Evolutionary conservation across 1,284 basidiomycete genomes (phyloP).

Genomic region (Rhodotorula glutinis): DNA sequence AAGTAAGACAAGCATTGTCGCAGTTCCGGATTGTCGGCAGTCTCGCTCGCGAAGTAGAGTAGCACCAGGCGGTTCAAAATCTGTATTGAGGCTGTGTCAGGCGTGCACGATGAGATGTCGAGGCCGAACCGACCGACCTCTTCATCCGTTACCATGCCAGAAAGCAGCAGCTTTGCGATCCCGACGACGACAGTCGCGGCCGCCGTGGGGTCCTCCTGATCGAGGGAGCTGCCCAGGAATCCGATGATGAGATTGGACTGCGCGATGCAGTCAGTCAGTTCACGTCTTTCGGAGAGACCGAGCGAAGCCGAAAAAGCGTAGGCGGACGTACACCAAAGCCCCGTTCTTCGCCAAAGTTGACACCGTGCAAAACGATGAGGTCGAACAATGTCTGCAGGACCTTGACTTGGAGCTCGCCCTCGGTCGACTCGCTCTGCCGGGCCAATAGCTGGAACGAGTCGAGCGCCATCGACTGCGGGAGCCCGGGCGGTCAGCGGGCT

Average conservation of each 20-base stretch:
- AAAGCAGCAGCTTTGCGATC: conserved; percentile 82
- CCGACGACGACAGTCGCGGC: conserved; percentile 79
- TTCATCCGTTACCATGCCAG: conserved; percentile 74
- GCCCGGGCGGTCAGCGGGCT: too few species aligned
- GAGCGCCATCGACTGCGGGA: conserved; percentile 72
- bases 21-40: conserved; percentile 76
- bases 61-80: conserved; percentile 74
- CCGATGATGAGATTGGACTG: conserved; percentile 68
- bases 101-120: conserved; percentile 7
- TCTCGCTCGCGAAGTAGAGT: conserved; percentile 83
- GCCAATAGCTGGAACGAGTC: conserved; percentile 89
- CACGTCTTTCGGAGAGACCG: neutral
- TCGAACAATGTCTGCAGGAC: conserved; percentile 87
- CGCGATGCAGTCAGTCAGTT: neutral
- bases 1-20: conserved; percentile 94
- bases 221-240: conserved; percentile 71
- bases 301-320: neutral
- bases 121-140: conserved; percentile 58
- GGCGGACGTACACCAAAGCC: conserved; percentile 40
- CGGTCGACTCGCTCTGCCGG: conserved; percentile 73
- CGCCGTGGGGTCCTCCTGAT: conserved; percentile 67
- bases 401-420: conserved; percentile 72
- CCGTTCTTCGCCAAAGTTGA: conserved; percentile 61
- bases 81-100: conserved; percentile 49
- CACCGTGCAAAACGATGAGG: conserved; percentile 82